phyloP scores from a whole-genome alignment of 192 early-diverging fungal species.

The Coemansia sp. region DNA sequence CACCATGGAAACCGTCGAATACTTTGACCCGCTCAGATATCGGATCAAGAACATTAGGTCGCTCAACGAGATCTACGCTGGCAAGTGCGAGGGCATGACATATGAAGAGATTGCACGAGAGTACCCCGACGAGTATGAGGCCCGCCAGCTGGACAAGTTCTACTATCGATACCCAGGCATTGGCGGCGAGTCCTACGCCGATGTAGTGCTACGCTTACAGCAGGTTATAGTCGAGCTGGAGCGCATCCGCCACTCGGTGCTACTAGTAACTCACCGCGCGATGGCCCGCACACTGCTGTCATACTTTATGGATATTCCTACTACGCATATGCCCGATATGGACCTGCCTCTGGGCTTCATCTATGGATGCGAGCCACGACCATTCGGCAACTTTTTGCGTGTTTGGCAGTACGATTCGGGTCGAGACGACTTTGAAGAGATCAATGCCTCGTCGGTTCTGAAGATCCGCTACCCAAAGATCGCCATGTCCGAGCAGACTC shows the following conservation, averaged over 20 bases:
- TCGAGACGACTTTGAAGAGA: constrained; percentile 40
- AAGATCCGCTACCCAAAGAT: constrained; percentile 41
- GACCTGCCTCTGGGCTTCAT: constrained; percentile 78
- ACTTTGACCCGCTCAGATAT: constrained; percentile 75
- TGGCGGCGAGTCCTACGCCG: constrained; percentile 90
- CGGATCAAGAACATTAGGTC: constrained; percentile 76
- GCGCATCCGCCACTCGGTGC: constrained; percentile 79
- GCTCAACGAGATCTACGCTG: constrained; percentile 94
- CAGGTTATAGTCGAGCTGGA: constrained; percentile 96
- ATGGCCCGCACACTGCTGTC: constrained; percentile 85
- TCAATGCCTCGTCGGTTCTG: constrained; percentile 35
- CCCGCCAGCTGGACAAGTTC: constrained; percentile 83
- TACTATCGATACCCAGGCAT: constrained; percentile 94
- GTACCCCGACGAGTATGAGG: constrained; percentile 80
- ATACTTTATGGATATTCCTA: constrained; percentile 84
- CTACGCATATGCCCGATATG: constrained; percentile 77
- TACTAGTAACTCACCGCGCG: constrained; percentile 92
- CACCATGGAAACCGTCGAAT: constrained; percentile 79
- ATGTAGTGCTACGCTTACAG: constrained; percentile 91
- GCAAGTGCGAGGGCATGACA: constrained; percentile 74
- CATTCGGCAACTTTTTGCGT: constrained; percentile 68
- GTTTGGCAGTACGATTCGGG: constrained; percentile 35
- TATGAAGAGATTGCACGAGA: constrained; percentile 73
- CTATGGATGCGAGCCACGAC: constrained; percentile 78
- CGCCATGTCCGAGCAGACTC: constrained; percentile 4